Evolutionary conservation across 2,329 filamentous ascomycete species (phyloP), one percentile per base, ranked within the genome.

Genomic region (Nannizziopsis barbatae): DNA sequence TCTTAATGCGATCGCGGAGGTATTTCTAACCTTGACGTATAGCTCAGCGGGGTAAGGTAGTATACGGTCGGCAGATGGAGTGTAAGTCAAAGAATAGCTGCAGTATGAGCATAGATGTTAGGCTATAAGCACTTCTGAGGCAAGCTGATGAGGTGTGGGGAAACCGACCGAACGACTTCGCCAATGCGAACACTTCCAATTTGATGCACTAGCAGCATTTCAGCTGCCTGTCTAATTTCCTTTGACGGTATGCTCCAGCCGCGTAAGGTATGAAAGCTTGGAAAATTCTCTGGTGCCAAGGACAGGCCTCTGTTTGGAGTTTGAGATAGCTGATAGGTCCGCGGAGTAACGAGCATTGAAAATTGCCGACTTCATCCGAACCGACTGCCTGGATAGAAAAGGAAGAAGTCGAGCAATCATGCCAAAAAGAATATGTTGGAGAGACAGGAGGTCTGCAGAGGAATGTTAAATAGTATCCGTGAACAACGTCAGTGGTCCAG

Each of bases 141-240:
- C 38, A 40, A 42, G 48, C 18, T 27, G 49, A 4, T 11, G 27
- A 42, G 32, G 42, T n/a, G 9, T 27, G 50, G 38, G 40, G 46
- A 42, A 15, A 58, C 66, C 61, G 82, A 94, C 71, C 92, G 84
- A 54, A 95, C 81, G 35, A 95, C 83, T 70, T 96, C 89, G 63
- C 92, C 92, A 55, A 96, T 85, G 68, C 90, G 94, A 64, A 96
- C 84, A 70, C 78, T 86, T 61, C 92, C 92, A 55, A 83, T 76
- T 70, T 96, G 92, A 68, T 95, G 86, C 52, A 95, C 72, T 63
- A 96, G 80, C 55, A 96, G 75, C 92, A 96, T 96, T 20, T 66
- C 57, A 50, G 54, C 53, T 37, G 56, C 56, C 42, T 53, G 51
- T 44, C 50, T 50, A 22, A 50, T 47, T 50, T 62, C 55, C 15